phyloP scores from a whole-genome alignment of 1,284 basidiomycete species.

The Cryptococcus sp. region DNA sequence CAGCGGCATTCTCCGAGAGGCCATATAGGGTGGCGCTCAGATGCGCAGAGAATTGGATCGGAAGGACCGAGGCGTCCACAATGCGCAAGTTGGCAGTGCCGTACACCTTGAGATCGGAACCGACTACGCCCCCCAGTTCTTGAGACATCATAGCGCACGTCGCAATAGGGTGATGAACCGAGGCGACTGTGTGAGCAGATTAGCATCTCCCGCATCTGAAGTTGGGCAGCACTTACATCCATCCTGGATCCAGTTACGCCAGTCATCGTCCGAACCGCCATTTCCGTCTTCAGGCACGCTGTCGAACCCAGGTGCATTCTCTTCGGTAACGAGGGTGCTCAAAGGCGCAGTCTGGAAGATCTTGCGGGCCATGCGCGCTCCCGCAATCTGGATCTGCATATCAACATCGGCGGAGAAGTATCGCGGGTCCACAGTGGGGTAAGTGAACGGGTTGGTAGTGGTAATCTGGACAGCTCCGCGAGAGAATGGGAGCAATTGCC shows the following conservation, averaged over 20 bases:
- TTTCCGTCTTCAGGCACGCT: conserved; percentile 16
- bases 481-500: conserved; percentile 50
- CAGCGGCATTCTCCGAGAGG: conserved; percentile 20
- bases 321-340: conserved; percentile 35
- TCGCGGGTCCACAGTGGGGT: conserved; percentile 43
- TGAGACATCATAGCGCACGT: conserved; percentile 65
- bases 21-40: conserved; percentile 20
- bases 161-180: conserved; percentile 57
- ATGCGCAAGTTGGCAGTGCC: conserved; percentile 55
- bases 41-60: conserved; percentile 29
- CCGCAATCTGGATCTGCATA: conserved; percentile 45
- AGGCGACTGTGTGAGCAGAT: conserved; percentile 11
- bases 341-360: conserved; percentile 40
- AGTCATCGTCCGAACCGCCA: conserved; percentile 34
- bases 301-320: conserved; percentile 46
- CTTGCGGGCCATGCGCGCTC: conserved; percentile 37
- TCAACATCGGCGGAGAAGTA: conserved; percentile 51
- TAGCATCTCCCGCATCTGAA: background rate
- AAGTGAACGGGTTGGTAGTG: conserved; percentile 36
- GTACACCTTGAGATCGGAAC: conserved; percentile 61
- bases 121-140: conserved; percentile 60
- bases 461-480: conserved; percentile 47
- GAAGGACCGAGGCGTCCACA: conserved; percentile 51
- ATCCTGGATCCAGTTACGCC: conserved; percentile 48
- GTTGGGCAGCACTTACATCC: conserved; percentile 16